Evolutionary conservation across 129 eudicot genomes (phyloP).

Genomic region (Scalesia atractyloides): DNA sequence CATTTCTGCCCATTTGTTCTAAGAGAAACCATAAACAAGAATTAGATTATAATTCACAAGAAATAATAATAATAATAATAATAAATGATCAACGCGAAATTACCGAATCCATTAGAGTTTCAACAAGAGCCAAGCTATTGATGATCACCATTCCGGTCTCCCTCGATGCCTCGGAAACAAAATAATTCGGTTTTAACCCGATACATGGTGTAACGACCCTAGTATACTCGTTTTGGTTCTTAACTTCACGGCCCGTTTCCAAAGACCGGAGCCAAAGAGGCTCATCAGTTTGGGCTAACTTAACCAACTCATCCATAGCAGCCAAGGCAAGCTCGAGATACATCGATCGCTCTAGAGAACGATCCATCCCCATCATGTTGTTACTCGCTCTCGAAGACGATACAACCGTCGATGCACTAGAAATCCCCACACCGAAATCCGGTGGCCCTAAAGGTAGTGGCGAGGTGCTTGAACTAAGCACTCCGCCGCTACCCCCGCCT

Average conservation of each 20-base stretch:
- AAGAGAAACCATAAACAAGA: slow-evolving; percentile 10
- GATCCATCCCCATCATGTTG: slow-evolving; percentile 54
- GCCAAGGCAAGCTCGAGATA: slow-evolving; percentile 87
- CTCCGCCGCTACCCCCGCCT: slow-evolving; percentile 26
- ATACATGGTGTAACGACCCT: slow-evolving; percentile 64
- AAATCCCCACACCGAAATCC: slow-evolving; percentile 64
- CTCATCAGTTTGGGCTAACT: slow-evolving; percentile 83
- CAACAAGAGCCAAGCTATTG: slow-evolving; percentile 94
- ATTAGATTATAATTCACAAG: slow-evolving; percentile 4
- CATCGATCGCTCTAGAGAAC: slow-evolving; percentile 81
- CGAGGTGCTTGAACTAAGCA: slow-evolving; percentile 45
- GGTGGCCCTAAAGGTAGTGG: slow-evolving; percentile 59
- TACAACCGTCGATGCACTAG: slow-evolving; percentile 48
- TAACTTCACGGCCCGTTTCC: slow-evolving; percentile 71
- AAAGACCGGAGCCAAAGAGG: slow-evolving; percentile 75
- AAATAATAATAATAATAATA: background rate
- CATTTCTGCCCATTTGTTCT: slow-evolving; percentile 98
- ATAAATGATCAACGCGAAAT: slow-evolving; percentile 4
- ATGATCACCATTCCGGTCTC: slow-evolving; percentile 97
- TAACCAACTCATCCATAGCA: slow-evolving; percentile 90
- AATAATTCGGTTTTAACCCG: slow-evolving; percentile 78
- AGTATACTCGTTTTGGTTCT: slow-evolving; percentile 71
- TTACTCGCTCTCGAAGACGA: slow-evolving; percentile 45
- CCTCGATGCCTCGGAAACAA: slow-evolving; percentile 75
- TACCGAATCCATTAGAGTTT: slow-evolving; percentile 93